Base-by-base conservation (phyloP, 345 rosid species). In the Erodium maritimum region DNA sequence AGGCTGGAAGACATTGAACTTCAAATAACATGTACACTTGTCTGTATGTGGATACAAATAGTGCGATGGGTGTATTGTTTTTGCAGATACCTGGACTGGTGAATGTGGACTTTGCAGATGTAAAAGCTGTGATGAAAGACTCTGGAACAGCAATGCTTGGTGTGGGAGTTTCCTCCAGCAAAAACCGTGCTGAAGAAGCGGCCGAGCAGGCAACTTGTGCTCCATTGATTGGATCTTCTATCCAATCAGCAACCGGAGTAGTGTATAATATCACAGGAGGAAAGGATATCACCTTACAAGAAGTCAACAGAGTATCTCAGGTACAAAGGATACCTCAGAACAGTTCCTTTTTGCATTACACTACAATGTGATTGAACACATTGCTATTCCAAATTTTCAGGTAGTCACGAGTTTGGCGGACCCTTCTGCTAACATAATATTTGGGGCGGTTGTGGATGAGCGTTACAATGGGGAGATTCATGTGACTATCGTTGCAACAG, bases 131-230 rank as follows among this genome's bases (percentile, higher is more conserved):
- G 46, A 91, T 88, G 96, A 84, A 88, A 74, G 82, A 88, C 71
- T 88, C 98, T 6, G 98, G 96, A 56, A 88, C 98, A 55, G 96
- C 96, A 63, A 91, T 91, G 98, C 98, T 91, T 6, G 96, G 98
- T 18, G 95, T 91, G n/a, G 98, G 98, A 60, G 91, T 84, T 68
- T 91, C 98, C 54, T 88, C 96, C 52, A 79, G 98, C 85, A 91
- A 88, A 71, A 91, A 91, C 69, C 90, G 98, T 60, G 98, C 98
- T 59, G 95, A 84, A 83, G 98, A 88, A 76, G 98, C 98, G 0
- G 98, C 98, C 56, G 96, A 91, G 64, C 96, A 91, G 67, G 98
- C 98, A 22, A 91, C 94, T 25, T 72, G 86, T 73, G 95, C 98
- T 65, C 98, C 98, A n/a, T 62, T 91, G 70, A 84, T 91, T 29